Conservation (phyloP, 495 filamentous ascomycete species). For the Aspergillus cavernicola region DNA sequence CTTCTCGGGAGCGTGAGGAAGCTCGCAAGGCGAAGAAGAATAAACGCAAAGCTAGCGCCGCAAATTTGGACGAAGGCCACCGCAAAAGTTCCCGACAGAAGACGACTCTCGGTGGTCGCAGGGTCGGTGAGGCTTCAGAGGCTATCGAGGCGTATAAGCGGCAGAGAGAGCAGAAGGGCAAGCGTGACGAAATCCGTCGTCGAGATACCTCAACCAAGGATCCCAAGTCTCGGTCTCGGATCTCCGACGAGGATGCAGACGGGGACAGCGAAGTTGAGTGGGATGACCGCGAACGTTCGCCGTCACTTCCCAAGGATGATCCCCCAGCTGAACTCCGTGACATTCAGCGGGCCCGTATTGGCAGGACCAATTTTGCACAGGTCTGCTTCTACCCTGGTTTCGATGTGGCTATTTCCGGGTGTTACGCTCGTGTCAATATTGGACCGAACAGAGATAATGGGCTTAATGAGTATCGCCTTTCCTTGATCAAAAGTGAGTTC, state of each 20-base stretch:
- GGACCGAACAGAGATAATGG: conserved; percentile 66
- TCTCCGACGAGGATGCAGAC: conserved; percentile 64
- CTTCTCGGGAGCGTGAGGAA: conserved; percentile 62
- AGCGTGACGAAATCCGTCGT: conserved; percentile 65
- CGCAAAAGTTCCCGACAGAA: conserved; percentile 81
- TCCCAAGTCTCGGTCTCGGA: conserved; percentile 43
- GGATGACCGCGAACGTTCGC: conserved; percentile 51
- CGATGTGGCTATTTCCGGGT: conserved; percentile 69
- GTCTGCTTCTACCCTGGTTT: conserved; percentile 92
- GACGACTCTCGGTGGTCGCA: conserved; percentile 70
- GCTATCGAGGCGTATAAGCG: conserved; percentile 81
- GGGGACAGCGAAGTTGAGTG: conserved; percentile 79
- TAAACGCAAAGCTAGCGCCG: conserved; percentile 76
- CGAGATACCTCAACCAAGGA: conserved; percentile 58
- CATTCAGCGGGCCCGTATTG: conserved; percentile 75
- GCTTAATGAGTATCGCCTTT: conserved; percentile 76
- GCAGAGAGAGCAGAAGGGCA: conserved; percentile 75
- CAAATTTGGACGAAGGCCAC: conserved; percentile 66
- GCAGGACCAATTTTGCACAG: conserved; percentile 73
- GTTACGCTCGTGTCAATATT: conserved; percentile 77
- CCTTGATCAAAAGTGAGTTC: conserved; percentile 74
- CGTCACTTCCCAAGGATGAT: conserved; percentile 47
- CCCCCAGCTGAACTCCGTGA: conserved; percentile 70
- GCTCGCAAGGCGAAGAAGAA: conserved; percentile 57
- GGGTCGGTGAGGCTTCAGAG: conserved; percentile 71